These are phyloP conservation scores for Intubia oerlemansii DNA, from an alignment of 2,329 filamentous ascomycete genomes.

Conservation along the genomic window DNA sequence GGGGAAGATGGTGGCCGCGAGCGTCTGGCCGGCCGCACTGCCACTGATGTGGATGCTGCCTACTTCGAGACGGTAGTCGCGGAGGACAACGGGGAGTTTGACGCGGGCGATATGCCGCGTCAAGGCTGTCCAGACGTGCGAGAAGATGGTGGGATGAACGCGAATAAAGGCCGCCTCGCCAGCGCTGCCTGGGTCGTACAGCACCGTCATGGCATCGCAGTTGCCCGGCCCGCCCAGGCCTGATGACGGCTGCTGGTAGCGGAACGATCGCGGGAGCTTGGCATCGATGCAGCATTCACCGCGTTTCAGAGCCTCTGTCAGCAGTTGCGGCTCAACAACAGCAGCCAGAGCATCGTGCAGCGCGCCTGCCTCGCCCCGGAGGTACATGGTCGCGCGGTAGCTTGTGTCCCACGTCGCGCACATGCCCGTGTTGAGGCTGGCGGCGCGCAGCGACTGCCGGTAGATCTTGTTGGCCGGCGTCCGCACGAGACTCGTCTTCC, in stretches of 20 bases:
- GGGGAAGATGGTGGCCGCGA: conserved; percentile 45
- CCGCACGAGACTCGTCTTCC: conserved; percentile 72
- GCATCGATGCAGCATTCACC: conserved; percentile 5
- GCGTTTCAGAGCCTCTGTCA: conserved; percentile 1
- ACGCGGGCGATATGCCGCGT: conserved; percentile 30
- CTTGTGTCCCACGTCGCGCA: conserved; percentile 65
- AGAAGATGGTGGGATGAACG: conserved; percentile 64
- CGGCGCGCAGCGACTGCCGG: conserved; percentile 63
- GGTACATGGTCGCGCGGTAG: conserved; percentile 69
- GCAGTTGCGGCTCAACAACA: conserved; percentile 5
- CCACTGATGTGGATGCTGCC: conserved; percentile 35
- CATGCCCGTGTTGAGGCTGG: conserved; percentile 53
- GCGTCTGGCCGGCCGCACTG: conserved; percentile 59
- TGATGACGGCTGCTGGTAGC: conserved; percentile 5
- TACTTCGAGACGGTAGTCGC: conserved; percentile 49
- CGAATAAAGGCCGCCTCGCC: conserved; percentile 3
- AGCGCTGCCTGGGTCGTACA: conserved; percentile 4
- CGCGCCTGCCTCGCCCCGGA: conserved; percentile 34
- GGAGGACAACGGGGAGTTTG: conserved; percentile 39
- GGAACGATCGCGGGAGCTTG: conserved; percentile 6
- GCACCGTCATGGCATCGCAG: conserved; percentile 6
- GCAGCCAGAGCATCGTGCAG: conserved; percentile 4
- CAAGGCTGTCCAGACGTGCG: conserved; percentile 44
- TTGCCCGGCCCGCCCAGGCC: conserved; percentile 5
- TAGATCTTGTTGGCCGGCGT: conserved; percentile 83